A percentile compares a stretch with the other conserved stretches of the same genome.
These are phyloP conservation scores for Suillus cothurnatus DNA, from an alignment of 768 basidiomycete genomes.

Conservation along the genomic window DNA sequence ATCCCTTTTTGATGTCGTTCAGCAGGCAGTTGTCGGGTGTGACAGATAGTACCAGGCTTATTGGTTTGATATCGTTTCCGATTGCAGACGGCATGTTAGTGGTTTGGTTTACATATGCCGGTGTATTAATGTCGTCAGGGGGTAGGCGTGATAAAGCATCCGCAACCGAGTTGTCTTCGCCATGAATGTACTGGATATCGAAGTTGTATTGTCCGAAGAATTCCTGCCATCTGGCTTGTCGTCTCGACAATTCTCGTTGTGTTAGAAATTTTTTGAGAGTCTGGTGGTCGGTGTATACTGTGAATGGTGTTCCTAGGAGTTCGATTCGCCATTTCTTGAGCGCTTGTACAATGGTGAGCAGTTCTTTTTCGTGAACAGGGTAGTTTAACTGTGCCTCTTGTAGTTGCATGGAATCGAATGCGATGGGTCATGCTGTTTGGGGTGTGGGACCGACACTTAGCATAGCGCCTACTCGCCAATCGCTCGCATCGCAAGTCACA, in stretches of 20 bases:
- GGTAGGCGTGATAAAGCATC: no score
- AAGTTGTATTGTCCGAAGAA: conserved; percentile 40
- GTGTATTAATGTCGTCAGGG: no score
- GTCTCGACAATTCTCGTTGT: conserved; percentile 34
- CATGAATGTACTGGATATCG: conserved; percentile 36
- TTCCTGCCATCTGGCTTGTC: conserved; percentile 44
- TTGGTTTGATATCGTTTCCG: no score
- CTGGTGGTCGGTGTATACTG: conserved; percentile 32
- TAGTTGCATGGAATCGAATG: conserved; percentile 13
- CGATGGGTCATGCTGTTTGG: conserved; percentile 7
- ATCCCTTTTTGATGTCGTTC: no score
- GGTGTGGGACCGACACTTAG: not conserved
- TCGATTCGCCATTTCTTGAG: not conserved
- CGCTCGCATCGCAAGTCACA: conserved; percentile 13
- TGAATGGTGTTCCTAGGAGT: not conserved
- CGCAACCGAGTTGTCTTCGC: no score
- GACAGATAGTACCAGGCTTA: no score
- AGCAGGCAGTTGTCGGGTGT: no score
- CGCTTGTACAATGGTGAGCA: conserved; percentile 38
- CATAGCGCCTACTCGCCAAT: conserved; percentile 2
- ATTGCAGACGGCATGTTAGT: no score
- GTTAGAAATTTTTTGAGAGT: conserved; percentile 28
- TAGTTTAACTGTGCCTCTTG: conserved; percentile 31
- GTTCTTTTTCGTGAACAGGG: conserved; percentile 41
- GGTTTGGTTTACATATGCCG: no score